phyloP scores from a whole-genome alignment of 768 basidiomycete genomes.

The Floccularia luteovirens region DNA sequence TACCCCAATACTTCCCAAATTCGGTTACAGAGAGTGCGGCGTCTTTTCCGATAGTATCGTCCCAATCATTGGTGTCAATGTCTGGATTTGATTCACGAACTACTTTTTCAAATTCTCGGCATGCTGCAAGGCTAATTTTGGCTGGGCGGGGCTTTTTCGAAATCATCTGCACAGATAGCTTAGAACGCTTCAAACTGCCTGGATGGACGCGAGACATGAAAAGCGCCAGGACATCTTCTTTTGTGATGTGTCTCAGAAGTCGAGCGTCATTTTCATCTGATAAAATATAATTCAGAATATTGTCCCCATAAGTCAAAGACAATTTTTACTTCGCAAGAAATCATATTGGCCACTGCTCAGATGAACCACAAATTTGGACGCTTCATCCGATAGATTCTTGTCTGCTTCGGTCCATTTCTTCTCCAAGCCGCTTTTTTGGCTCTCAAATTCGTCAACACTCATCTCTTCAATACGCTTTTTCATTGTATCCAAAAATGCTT shows the following conservation, averaged over 20 bases:
- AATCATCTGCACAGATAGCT: conserved; percentile 76
- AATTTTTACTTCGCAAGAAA: conserved; percentile 79
- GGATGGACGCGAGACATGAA: conserved; percentile 69
- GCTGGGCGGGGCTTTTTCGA: conserved; percentile 58
- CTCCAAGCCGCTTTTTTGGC: conserved; percentile 72
- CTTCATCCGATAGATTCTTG: conserved; percentile 87
- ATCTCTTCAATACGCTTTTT: conserved; percentile 60
- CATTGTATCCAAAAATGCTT: conserved; percentile 79
- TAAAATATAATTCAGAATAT: conserved; percentile 6
- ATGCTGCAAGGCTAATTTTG: conserved; percentile 58
- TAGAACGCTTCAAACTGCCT: conserved; percentile 60
- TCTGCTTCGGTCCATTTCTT: conserved; percentile 78
- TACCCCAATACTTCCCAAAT: conserved; percentile 61
- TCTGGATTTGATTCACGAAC: conserved; percentile 41
- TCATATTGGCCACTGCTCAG: conserved; percentile 80
- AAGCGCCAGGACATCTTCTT: conserved; percentile 65
- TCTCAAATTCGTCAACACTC: conserved; percentile 62
- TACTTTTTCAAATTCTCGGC: conserved; percentile 49
- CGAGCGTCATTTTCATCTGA: conserved; percentile 71
- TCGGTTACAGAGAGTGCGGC: too few relatives aligned
- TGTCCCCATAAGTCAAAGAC: conserved; percentile 17
- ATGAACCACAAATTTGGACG: conserved; percentile 55
- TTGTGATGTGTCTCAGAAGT: conserved; percentile 55
- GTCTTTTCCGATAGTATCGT: conserved; percentile 52
- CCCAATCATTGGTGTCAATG: conserved; percentile 44